These are phyloP conservation scores for Plasmodium gaboni DNA, from an alignment of 169 alveolate genomes.

Conservation along the genomic window DNA sequence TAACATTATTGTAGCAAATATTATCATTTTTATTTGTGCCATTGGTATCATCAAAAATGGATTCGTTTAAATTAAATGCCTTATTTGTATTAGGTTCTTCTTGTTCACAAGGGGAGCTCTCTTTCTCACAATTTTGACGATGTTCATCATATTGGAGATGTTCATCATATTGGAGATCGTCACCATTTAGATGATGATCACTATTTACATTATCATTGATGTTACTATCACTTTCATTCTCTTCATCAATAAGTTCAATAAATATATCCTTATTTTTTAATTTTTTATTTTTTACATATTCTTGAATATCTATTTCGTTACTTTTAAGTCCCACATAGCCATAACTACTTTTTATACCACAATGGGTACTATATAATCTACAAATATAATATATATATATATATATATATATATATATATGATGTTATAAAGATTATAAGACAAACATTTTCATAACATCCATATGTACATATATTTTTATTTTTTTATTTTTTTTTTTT, in stretches of 20 bases:
- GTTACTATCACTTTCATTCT: background rate
- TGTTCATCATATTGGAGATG: too few relatives aligned
- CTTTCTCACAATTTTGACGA: background rate
- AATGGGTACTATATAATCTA: conserved; percentile 23
- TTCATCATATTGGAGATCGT: too few relatives aligned
- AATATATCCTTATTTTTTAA: conserved; percentile 1
- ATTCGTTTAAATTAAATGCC: too few relatives aligned
- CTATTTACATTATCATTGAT: background rate
- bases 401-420: background rate
- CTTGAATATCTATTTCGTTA: conserved; percentile 6
- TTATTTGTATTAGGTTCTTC: too few relatives aligned
- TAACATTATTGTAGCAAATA: background rate
- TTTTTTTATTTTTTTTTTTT: too few relatives aligned
- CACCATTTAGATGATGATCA: background rate
- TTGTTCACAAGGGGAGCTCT: too few relatives aligned
- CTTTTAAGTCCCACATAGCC: conserved; percentile 24
- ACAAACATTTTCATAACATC: background rate
- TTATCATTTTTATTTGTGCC: background rate
- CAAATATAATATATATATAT: background rate
- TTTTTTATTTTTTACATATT: conserved; percentile 7
- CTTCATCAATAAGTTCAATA: conserved; percentile 18
- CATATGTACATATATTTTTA: background rate
- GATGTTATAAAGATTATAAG: too few relatives aligned
- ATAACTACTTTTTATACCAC: conserved; percentile 31
- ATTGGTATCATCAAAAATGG: background rate